Base-by-base conservation (phyloP, 768 basidiomycete genomes). In the Pulveroboletus sp. region DNA sequence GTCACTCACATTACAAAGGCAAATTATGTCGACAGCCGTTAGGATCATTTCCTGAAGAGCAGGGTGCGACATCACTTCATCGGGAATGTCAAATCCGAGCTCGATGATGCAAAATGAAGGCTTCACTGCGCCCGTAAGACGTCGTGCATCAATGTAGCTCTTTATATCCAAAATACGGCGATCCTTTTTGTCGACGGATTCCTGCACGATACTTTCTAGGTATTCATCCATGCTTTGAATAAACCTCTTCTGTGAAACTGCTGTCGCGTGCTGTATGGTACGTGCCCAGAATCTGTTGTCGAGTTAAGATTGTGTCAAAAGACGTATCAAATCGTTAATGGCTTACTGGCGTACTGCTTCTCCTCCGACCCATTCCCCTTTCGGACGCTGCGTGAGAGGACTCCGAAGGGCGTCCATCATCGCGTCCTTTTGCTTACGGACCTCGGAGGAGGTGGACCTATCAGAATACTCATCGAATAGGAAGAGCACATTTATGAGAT, bases 381-480 rank as follows among this genome's bases (percentile, higher is more conserved):
- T 34, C 1, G 50, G 58, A 27, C 53, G 58, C 21, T 37, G 53
- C 0, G 2, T 21, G 39, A 42, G 34, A 14, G 48, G 53, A 12
- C 60, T 59, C n/a, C 40, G 24, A 14, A 59, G 21, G 4, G 53
- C 58, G 10, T 59, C 50, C n/a, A 48, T 42, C 61, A 70, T 9
- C 61, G 0, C 63, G 1, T 53, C 40, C 33, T 47, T 53, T 40
- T 60, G 58, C 25, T 55, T 27, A 3, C 61, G 65, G 9, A 69
- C 75, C 6, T 55, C 67, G 0, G 58, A 29, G 0, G 56, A 64
- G 20, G 65, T 52, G 0, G 65, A 65, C 14, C 69, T 61, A 59
- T 82, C 80, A 6, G 77, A 73, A 50, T 74, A 71, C 55, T 78
- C 75, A 55, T 82, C 80, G 54, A 75, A 67, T 32, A 79, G 47